phyloP scores from a whole-genome alignment of 176 grass and related monocot species.

The Carex myosuroides region DNA sequence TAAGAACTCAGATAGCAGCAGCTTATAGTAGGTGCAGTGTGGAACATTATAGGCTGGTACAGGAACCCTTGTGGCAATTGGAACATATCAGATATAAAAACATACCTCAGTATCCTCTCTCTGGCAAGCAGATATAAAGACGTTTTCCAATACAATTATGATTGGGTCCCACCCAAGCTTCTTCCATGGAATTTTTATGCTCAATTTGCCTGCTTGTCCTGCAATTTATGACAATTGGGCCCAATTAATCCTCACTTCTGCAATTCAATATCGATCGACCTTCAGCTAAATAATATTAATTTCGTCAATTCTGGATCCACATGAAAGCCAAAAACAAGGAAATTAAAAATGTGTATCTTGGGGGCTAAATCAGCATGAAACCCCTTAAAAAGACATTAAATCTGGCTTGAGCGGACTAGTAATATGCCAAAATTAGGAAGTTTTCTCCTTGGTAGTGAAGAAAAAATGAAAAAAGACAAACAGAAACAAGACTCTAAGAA shows the following conservation, averaged over 20 bases:
- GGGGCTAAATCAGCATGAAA: neutral
- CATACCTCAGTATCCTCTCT: slow-evolving; percentile 82
- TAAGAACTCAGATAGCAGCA: slow-evolving; percentile 4
- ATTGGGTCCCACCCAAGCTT: slow-evolving; percentile 96
- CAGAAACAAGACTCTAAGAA: neutral
- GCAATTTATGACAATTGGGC: slow-evolving; percentile 25
- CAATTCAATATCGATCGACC: neutral
- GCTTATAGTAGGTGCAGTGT: neutral
- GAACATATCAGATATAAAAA: slow-evolving; percentile 20
- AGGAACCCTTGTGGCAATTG: neutral
- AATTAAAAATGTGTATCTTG: neutral
- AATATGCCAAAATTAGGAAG: neutral
- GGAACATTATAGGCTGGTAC: neutral
- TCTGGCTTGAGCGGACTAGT: neutral
- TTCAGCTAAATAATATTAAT: neutral
- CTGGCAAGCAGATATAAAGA: slow-evolving; percentile 78
- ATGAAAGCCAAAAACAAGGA: neutral
- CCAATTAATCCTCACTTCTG: neutral
- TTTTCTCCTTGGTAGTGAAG: neutral
- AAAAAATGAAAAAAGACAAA: neutral
- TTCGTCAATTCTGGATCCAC: neutral
- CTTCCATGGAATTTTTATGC: slow-evolving; percentile 97
- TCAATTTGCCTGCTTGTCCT: slow-evolving; percentile 84
- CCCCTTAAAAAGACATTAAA: neutral
- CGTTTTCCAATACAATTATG: slow-evolving; percentile 80